phyloP scores from a whole-genome alignment of 192 early-diverging fungal species.

The Linnemannia zychae region DNA sequence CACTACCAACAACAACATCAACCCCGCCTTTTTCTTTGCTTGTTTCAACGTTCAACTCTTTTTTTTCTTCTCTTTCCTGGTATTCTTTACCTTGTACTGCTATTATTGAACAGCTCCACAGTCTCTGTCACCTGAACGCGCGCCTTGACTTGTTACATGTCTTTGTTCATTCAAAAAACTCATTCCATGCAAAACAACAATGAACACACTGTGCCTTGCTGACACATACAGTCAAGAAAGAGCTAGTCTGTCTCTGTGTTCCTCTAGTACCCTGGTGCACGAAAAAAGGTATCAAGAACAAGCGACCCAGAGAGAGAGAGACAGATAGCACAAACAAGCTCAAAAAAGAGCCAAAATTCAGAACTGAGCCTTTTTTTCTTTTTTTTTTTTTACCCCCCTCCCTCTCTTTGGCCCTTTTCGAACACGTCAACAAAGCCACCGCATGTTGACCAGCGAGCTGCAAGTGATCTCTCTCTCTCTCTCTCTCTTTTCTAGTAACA shows the following conservation, averaged over 20 bases:
- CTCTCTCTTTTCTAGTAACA: not conserved
- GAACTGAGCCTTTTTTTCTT: not conserved
- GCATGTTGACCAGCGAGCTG: too few species aligned
- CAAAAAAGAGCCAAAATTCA: not conserved
- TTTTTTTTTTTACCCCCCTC: not conserved
- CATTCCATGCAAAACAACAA: too few species aligned
- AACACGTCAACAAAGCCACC: constrained; percentile 11
- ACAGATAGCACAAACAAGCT: not conserved
- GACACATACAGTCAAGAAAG: too few species aligned
- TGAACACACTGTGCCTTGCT: too few species aligned
- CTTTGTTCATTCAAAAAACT: not conserved
- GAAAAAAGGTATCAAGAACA: not conserved
- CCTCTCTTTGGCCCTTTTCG: not conserved
- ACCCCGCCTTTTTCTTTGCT: too few species aligned
- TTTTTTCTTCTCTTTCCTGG: not conserved
- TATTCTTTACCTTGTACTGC: not conserved
- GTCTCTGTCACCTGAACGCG: not conserved
- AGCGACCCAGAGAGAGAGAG: not conserved
- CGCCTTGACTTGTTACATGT: too few species aligned
- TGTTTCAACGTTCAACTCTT: not conserved
- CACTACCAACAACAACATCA: too few species aligned
- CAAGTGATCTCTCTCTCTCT: not conserved
- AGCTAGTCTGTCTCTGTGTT: too few species aligned
- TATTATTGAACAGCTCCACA: not conserved
- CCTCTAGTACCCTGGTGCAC: too few species aligned